Evolutionary conservation across 1,284 basidiomycete genomes (phyloP).

Genomic region (Macrocystidia cucumis): DNA sequence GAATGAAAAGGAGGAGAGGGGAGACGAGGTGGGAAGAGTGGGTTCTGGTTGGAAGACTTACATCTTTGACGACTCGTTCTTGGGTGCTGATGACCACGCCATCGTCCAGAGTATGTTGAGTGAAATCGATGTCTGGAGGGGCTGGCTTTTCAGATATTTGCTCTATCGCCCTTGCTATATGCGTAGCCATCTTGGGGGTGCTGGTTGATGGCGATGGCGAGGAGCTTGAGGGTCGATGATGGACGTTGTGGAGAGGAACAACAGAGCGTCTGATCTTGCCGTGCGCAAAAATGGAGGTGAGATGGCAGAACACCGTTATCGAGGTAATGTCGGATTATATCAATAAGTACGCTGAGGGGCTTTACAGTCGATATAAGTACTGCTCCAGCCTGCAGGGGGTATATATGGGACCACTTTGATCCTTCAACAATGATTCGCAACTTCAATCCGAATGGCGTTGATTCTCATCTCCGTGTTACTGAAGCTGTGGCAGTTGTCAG

Average conservation of each 20-base stretch:
- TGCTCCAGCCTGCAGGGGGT: too few relatives aligned
- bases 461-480: too few relatives aligned
- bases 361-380: too few relatives aligned
- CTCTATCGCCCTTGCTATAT: slow-evolving; percentile 68
- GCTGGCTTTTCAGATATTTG: slow-evolving; percentile 64
- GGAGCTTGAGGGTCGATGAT: slow-evolving; percentile 5
- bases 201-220: slow-evolving; percentile 7
- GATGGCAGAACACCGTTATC: too few relatives aligned
- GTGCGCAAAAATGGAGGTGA: slow-evolving; percentile 2
- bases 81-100: slow-evolving; percentile 81
- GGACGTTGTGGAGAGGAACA: too few relatives aligned
- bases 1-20: slow-evolving; percentile 1
- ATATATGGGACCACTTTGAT: too few relatives aligned
- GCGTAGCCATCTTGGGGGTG: slow-evolving; percentile 35
- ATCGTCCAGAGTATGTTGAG: slow-evolving; percentile 84
- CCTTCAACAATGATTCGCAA: too few relatives aligned
- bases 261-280: too few relatives aligned
- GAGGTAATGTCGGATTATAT: too few relatives aligned
- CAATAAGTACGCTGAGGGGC: too few relatives aligned
- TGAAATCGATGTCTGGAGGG: slow-evolving; percentile 76
- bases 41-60: slow-evolving; percentile 25
- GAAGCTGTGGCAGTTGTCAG: too few relatives aligned
- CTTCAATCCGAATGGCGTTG: too few relatives aligned
- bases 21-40: slow-evolving; percentile 7
- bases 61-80: slow-evolving; percentile 82